A percentile compares a stretch with the other conserved stretches of the same genome.
These are phyloP conservation scores for Sarcomyxa edulis DNA, from an alignment of 768 basidiomycete species.

Conservation along the genomic window DNA sequence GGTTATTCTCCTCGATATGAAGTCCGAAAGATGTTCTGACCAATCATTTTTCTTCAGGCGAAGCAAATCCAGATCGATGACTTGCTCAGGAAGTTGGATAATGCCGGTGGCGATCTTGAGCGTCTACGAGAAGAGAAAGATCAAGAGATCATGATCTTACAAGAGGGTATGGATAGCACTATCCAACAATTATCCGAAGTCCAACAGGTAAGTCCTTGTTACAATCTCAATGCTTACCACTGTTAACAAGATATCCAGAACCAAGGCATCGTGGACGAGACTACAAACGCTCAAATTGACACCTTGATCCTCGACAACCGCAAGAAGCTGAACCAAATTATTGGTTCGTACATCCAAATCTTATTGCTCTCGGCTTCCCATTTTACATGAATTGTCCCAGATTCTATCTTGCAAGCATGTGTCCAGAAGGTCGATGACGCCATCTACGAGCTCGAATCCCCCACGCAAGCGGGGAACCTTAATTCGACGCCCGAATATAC, in stretches of 20 bases:
- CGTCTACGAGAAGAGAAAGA: conserved; percentile 92
- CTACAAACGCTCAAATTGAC: conserved; percentile 96
- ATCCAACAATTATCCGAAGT: conserved; percentile 83
- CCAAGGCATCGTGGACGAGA: conserved; percentile 80
- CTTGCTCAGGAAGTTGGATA: conserved; percentile 74
- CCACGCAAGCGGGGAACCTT: conserved; percentile 88
- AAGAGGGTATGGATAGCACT: conserved; percentile 92
- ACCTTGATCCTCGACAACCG: conserved; percentile 93
- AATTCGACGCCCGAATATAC: conserved; percentile 99
- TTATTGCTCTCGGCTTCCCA: conserved; percentile 2
- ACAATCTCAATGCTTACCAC: neutral
- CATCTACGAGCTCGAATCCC: conserved; percentile 96
- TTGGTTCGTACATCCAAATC: conserved; percentile 46
- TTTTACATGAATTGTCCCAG: conserved; percentile 32
- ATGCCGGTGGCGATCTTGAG: conserved; percentile 70
- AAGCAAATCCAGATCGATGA: conserved; percentile 98
- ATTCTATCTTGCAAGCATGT: conserved; percentile 95
- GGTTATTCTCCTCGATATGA: conserved; percentile 15
- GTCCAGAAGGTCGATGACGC: conserved; percentile 96
- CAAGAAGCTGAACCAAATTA: conserved; percentile 97
- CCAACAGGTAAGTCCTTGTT: conserved; percentile 56
- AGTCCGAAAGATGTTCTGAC: neutral
- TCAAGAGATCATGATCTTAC: conserved; percentile 91
- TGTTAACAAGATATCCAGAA: conserved; percentile 39
- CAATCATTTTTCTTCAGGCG: conserved; percentile 39